A percentile compares a stretch with the other conserved stretches of the same genome.
Evolutionary conservation across 2,329 filamentous ascomycete genomes (phyloP).

Genomic region (Tolypocladium guangdongense): DNA sequence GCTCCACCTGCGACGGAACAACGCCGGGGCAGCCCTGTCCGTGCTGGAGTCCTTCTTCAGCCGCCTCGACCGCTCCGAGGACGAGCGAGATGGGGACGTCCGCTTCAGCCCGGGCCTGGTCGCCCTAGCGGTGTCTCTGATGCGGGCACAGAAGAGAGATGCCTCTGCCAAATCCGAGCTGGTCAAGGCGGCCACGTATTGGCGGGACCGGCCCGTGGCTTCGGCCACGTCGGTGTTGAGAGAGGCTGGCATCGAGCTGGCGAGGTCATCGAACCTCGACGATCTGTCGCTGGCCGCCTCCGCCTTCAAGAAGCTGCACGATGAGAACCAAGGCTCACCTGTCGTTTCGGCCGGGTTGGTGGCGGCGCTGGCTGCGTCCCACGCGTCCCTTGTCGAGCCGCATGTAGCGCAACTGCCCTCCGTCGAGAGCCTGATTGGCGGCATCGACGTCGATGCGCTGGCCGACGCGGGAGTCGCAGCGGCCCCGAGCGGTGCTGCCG

Average conservation of each 20-base stretch:
- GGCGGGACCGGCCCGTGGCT: conserved; percentile 48
- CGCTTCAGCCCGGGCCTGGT: conserved; percentile 80
- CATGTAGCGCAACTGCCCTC: conserved; percentile 48
- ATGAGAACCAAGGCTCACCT: conserved; percentile 54
- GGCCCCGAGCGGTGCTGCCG: conserved; percentile 22
- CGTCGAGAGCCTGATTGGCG: conserved; percentile 48
- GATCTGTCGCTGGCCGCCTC: conserved; percentile 62
- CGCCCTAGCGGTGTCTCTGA: conserved; percentile 68
- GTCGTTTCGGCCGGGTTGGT: conserved; percentile 74
- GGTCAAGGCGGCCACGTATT: conserved; percentile 69
- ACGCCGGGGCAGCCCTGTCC: conserved; percentile 62
- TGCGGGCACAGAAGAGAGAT: conserved; percentile 64
- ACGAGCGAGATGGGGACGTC: conserved; percentile 49
- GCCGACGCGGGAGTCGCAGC: conserved; percentile 52
- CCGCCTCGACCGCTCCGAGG: conserved; percentile 52
- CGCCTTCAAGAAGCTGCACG: conserved; percentile 66
- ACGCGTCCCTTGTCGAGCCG: conserved; percentile 43
- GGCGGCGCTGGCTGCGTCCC: conserved; percentile 60
- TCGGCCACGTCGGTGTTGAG: conserved; percentile 56
- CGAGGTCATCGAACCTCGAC: conserved; percentile 59
- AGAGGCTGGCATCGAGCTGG: conserved; percentile 72
- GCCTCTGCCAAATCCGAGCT: conserved; percentile 62
- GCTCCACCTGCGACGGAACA: conserved; percentile 62
- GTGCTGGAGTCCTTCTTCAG: conserved; percentile 67
- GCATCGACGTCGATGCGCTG: conserved; percentile 50